Percentiles rank a stretch among this genome's conserved stretches.
These are phyloP conservation scores for Trypanosomatidae sp. DNA, from an alignment of 208 protist genomes.

Conservation along the genomic window DNA sequence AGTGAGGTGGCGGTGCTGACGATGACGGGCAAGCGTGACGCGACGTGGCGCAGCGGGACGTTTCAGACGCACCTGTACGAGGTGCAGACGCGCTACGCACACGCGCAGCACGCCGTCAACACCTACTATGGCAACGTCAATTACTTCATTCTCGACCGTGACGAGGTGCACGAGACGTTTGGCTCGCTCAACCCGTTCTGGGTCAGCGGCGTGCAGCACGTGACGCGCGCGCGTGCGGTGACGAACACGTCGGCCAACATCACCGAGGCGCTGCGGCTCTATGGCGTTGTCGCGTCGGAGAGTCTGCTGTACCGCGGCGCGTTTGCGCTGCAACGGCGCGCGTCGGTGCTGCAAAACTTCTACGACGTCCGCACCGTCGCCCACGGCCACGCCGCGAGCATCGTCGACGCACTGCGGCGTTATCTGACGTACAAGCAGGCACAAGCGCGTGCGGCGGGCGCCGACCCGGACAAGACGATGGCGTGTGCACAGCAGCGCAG, in stretches of 20 bases:
- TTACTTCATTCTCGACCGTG: neutral
- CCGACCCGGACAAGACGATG: neutral
- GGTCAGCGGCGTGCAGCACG: neutral
- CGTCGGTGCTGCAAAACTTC: neutral
- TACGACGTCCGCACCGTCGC: neutral
- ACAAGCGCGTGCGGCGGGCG: neutral
- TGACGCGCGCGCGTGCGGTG: neutral
- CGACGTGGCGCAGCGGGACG: neutral
- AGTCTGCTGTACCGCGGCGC: neutral
- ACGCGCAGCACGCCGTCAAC: too few relatives aligned
- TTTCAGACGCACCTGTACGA: neutral
- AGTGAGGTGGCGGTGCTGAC: neutral
- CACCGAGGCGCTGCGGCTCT: neutral
- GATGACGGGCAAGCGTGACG: neutral
- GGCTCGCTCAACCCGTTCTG: neutral
- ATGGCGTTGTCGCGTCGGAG: neutral
- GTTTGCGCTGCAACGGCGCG: neutral
- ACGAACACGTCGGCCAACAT: neutral
- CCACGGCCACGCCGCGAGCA: neutral
- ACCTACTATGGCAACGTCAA: neutral
- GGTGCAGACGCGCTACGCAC: too few relatives aligned
- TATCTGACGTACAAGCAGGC: neutral
- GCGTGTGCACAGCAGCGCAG: neutral
- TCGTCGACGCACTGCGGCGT: neutral
- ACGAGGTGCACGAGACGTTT: neutral